These are phyloP conservation scores for Crithidia fasciculata DNA, from an alignment of 208 protist species.

Conservation along the genomic window DNA sequence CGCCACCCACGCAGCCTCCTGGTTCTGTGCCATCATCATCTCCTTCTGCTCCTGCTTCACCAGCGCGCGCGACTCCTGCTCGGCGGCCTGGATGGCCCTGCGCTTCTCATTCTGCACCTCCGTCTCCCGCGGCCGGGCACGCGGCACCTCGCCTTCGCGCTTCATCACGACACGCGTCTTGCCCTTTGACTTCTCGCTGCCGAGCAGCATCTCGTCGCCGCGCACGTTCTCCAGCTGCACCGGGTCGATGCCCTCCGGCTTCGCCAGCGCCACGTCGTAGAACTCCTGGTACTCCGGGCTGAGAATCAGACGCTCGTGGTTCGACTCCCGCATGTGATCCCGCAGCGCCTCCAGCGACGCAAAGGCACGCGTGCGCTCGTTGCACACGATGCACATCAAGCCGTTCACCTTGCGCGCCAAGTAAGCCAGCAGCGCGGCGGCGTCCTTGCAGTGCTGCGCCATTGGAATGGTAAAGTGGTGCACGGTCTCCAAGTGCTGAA, in stretches of 20 bases:
- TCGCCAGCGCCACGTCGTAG: constrained; percentile 71
- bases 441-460: constrained; percentile 63
- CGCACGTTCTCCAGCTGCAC: constrained; percentile 56
- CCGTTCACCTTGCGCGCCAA: constrained; percentile 90
- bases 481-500: constrained; percentile 59
- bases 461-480: constrained; percentile 88
- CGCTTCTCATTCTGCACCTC: constrained; percentile 62
- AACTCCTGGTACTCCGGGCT: constrained; percentile 87
- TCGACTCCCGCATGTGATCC: constrained; percentile 85
- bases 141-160: constrained; percentile 75
- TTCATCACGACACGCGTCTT: constrained; percentile 54
- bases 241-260: constrained; percentile 43
- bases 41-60: constrained; percentile 72
- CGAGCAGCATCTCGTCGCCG: constrained; percentile 53
- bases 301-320: constrained; percentile 83
- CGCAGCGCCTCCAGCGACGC: constrained; percentile 77
- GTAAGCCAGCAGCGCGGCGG: constrained; percentile 69
- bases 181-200: constrained; percentile 19
- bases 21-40: constrained; percentile 55
- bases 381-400: constrained; percentile 89
- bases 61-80: constrained; percentile 63
- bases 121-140: constrained; percentile 63
- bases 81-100: constrained; percentile 54
- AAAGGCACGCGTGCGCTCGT: constrained; percentile 77
- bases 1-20: constrained; percentile 44